Conservation (phyloP, 805 yeast genomes). For the Ogataea angusta region DNA sequence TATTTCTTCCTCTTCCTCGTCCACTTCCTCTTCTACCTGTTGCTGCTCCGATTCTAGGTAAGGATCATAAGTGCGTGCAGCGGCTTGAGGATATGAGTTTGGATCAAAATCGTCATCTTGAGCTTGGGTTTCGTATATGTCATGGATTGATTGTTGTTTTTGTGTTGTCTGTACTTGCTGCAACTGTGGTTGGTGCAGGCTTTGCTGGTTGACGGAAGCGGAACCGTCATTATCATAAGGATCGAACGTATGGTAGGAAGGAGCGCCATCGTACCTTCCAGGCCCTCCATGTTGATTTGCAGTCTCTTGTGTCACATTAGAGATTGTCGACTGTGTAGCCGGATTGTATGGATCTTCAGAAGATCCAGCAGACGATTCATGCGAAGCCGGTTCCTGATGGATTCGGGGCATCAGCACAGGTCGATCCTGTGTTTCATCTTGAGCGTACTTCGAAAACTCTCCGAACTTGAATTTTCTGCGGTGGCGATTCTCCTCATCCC, state of each 20-base stretch:
- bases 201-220: neutral
- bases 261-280: constrained; percentile 12
- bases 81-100: constrained; percentile 28
- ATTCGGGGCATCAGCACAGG: constrained; percentile 25
- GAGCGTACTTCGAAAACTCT: constrained; percentile 47
- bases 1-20: constrained; percentile 84
- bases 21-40: constrained; percentile 52
- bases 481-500: constrained; percentile 26
- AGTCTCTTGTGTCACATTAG: constrained; percentile 16
- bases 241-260: constrained; percentile 24
- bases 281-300: constrained; percentile 3
- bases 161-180: constrained; percentile 10
- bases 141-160: constrained; percentile 6
- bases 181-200: constrained; percentile 5
- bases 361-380: constrained; percentile 13
- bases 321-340: constrained; percentile 23
- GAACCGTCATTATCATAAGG: constrained; percentile 22
- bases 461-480: constrained; percentile 41
- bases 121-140: neutral
- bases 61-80: constrained; percentile 25
- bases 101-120: constrained; percentile 24
- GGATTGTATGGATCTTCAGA: constrained; percentile 21
- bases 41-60: constrained; percentile 24
- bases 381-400: constrained; percentile 12
- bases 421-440: constrained; percentile 30